These are phyloP conservation scores for Hypomyces perniciosus DNA, from an alignment of 2,329 filamentous ascomycete species.

Conservation along the genomic window DNA sequence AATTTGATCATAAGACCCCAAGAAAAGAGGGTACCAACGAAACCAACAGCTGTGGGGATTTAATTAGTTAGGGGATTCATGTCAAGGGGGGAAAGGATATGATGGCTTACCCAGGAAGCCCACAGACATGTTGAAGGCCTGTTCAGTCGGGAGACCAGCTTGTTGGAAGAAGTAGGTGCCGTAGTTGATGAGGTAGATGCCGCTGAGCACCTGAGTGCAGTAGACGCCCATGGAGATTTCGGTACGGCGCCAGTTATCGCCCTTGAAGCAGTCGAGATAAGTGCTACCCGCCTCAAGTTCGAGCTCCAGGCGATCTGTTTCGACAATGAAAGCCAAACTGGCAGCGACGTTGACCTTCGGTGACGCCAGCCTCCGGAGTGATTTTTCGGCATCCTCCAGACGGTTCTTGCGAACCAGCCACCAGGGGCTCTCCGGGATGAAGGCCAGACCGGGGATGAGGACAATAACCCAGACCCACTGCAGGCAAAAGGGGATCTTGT, in stretches of 20 bases:
- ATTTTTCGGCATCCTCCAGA: conserved; percentile 22
- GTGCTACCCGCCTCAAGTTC: conserved; percentile 30
- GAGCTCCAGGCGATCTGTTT: conserved; percentile 39
- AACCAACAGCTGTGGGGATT: conserved; percentile 31
- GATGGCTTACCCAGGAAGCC: conserved; percentile 19
- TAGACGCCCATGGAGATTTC: conserved; percentile 41
- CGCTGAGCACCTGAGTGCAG: conserved; percentile 33
- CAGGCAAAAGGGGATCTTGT: conserved; percentile 41
- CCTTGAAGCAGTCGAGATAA: conserved; percentile 43
- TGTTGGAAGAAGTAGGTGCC: conserved; percentile 45
- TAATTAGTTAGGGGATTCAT: conserved; percentile 35
- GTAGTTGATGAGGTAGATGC: conserved; percentile 34
- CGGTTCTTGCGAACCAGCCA: conserved; percentile 25
- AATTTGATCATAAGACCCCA: conserved; percentile 36
- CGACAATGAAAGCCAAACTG: conserved; percentile 62
- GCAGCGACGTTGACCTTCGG: conserved; percentile 38
- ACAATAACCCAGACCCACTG: conserved; percentile 32
- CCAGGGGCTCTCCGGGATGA: conserved; percentile 31
- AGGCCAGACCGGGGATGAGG: conserved; percentile 22
- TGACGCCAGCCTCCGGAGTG: conserved; percentile 30
- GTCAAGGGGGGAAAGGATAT: neutral
- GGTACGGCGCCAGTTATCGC: conserved; percentile 39
- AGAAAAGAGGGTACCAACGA: conserved; percentile 37
- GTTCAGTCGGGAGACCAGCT: conserved; percentile 32
- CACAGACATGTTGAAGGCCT: conserved; percentile 37